Evolutionary conservation across 2,329 filamentous ascomycete species (phyloP).

Genomic region (Stagonosporopsis tanaceti): DNA sequence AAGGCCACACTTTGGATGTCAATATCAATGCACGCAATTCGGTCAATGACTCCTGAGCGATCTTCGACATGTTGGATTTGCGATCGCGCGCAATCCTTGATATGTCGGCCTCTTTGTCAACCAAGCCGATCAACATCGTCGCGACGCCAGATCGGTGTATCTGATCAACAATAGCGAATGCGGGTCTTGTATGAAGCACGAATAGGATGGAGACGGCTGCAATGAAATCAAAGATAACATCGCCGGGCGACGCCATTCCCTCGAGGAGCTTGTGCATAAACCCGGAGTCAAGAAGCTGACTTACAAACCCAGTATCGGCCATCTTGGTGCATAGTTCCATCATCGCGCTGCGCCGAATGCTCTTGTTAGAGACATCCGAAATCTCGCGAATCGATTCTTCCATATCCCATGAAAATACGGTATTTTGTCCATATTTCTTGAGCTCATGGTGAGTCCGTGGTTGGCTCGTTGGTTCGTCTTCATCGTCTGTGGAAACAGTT

Average conservation of each 20-base stretch:
- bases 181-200: constrained; percentile 67
- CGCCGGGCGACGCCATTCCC: constrained; percentile 59
- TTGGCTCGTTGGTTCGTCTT: constrained; percentile 47
- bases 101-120: constrained; percentile 64
- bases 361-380: constrained; percentile 53
- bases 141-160: constrained; percentile 64
- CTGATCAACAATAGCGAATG: constrained; percentile 66
- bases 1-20: constrained; percentile 68
- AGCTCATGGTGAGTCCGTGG: constrained; percentile 69
- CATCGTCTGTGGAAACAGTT: constrained; percentile 54
- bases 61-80: constrained; percentile 73
- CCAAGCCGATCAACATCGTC: constrained; percentile 63
- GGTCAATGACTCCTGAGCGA: constrained; percentile 64
- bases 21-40: constrained; percentile 64
- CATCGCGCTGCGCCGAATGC: constrained; percentile 60
- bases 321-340: constrained; percentile 65
- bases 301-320: constrained; percentile 67
- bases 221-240: constrained; percentile 64
- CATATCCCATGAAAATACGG: constrained; percentile 63
- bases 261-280: constrained; percentile 74
- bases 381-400: constrained; percentile 68
- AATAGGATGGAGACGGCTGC: constrained; percentile 70
- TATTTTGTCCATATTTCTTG: constrained; percentile 65
- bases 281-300: constrained; percentile 77
- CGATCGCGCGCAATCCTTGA: constrained; percentile 68